phyloP scores from a whole-genome alignment of 192 early-diverging fungal species.

The Chytriomyces confervae region DNA sequence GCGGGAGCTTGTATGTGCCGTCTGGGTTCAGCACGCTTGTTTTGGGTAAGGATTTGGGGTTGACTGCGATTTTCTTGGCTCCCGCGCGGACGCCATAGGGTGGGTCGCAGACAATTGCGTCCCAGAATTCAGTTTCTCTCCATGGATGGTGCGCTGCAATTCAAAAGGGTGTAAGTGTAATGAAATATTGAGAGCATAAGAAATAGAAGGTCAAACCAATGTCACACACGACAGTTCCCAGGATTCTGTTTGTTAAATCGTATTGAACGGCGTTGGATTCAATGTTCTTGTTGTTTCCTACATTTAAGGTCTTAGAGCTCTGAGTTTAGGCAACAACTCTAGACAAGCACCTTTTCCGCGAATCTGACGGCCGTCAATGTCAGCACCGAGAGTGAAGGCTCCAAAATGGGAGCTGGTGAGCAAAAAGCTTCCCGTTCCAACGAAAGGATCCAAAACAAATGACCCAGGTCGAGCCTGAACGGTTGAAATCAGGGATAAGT shows the following conservation, averaged over 20 bases:
- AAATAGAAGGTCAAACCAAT: slow-evolving; percentile 52
- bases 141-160: slow-evolving; percentile 74
- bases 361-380: slow-evolving; percentile 98
- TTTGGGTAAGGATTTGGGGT: slow-evolving; percentile 39
- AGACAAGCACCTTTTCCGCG: slow-evolving; percentile 74
- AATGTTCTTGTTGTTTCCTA: slow-evolving; percentile 39
- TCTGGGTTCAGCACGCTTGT: slow-evolving; percentile 46
- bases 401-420: slow-evolving; percentile 95
- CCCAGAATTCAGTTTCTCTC: slow-evolving; percentile 63
- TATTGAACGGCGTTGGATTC: slow-evolving; percentile 87
- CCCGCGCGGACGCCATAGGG: slow-evolving; percentile 98
- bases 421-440: slow-evolving; percentile 92
- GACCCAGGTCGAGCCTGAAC: slow-evolving; percentile 66
- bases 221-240: slow-evolving; percentile 87
- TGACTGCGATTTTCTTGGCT: slow-evolving; percentile 86
- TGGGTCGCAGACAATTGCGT: slow-evolving; percentile 94
- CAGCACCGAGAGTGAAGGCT: slow-evolving; percentile 86
- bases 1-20: slow-evolving; percentile 73
- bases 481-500: background rate
- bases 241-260: slow-evolving; percentile 66
- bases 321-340: too few species aligned
- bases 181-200: background rate
- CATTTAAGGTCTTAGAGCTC: background rate
- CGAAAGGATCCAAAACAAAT: slow-evolving; percentile 94
- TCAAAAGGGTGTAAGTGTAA: background rate